Evolutionary conservation across 2,329 filamentous ascomycete genomes (phyloP), one percentile per base, ranked within the genome.

Genomic region (Dothideomycetes sp.): DNA sequence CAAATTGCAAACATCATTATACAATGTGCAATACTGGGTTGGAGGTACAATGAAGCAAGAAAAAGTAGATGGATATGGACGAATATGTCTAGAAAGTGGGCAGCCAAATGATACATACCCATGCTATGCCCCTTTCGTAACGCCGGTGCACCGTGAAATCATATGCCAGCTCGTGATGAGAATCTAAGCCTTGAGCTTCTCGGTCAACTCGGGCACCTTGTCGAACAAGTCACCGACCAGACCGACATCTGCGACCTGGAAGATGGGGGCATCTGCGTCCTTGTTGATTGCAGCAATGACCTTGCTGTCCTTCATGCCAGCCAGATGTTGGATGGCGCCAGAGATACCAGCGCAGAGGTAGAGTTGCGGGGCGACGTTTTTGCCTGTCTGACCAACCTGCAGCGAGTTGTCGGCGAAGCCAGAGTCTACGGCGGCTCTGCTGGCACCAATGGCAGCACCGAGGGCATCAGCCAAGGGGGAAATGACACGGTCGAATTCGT

Each of bases 271-370:
- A 63, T 98, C 91, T 4, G 79, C 70, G 57, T 98, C 91, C 70
- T 98, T 98, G 73, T 98, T 98, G 58, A 98, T 96, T 11, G 86
- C 86, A 16, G 89, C 91, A 66, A 98, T 98, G 43, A 98, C 91
- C 70, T 98, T 98, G 70, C 87, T 95, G 59, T 98, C 91, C 75
- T 98, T 98, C 91, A 98, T 98, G 58, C 91, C 91, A 22, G 91
- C 91, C 64, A 98, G 65, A 70, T 98, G 91, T 67, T 98, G 91
- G 52, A 98, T 98, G 16, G 91, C 91, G 39, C 91, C 91, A 7
- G 86, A 94, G 52, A 98, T 96, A 56, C 91, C 91, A 10, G 89
- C 88, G 39, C 87, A 93, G 51, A 98, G 73, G 60, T 98, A 98
- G 45, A 98, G 69, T 63, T 98, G 81, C 44, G 91, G 91, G 34